A percentile compares a stretch with the other conserved stretches of the same genome.
These are phyloP conservation scores for Colletotrichum acutatum DNA, from an alignment of 2,329 filamentous ascomycete species.

Conservation along the genomic window DNA sequence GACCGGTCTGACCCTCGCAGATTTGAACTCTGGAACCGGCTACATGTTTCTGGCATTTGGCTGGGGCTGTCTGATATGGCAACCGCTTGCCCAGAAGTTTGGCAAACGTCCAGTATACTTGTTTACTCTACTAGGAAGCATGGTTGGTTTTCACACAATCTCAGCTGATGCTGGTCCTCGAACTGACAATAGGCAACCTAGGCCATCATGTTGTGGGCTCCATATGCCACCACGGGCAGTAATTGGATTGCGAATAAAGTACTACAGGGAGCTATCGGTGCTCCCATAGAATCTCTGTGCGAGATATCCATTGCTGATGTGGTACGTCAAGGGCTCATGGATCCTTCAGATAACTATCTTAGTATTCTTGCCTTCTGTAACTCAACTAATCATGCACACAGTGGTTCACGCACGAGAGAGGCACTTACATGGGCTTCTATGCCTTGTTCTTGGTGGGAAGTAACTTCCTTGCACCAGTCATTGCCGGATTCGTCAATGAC, in stretches of 20 bases:
- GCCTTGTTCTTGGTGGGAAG: constrained; percentile 51
- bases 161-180: too few relatives aligned
- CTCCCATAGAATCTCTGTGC: constrained; percentile 58
- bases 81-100: constrained; percentile 57
- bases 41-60: constrained; percentile 57
- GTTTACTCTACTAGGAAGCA: constrained; percentile 46
- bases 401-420: constrained; percentile 55
- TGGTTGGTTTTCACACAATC: constrained; percentile 36
- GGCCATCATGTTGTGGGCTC: constrained; percentile 43
- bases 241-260: constrained; percentile 54
- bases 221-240: constrained; percentile 38
- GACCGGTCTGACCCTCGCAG: constrained; percentile 45
- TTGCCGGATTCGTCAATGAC: constrained; percentile 57
- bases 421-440: constrained; percentile 55
- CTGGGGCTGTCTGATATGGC: constrained; percentile 58
- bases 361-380: not conserved
- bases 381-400: not conserved
- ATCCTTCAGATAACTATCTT: fast-evolving
- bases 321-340: constrained; percentile 34
- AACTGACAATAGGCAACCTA: not conserved
- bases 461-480: constrained; percentile 57
- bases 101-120: constrained; percentile 55
- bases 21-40: constrained; percentile 52
- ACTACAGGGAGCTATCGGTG: constrained; percentile 54
- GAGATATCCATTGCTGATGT: constrained; percentile 57